A percentile compares a stretch with the other conserved stretches of the same genome.
phyloP scores from a whole-genome alignment of 192 early-diverging fungal genomes.

The Backusella psychrophila region DNA sequence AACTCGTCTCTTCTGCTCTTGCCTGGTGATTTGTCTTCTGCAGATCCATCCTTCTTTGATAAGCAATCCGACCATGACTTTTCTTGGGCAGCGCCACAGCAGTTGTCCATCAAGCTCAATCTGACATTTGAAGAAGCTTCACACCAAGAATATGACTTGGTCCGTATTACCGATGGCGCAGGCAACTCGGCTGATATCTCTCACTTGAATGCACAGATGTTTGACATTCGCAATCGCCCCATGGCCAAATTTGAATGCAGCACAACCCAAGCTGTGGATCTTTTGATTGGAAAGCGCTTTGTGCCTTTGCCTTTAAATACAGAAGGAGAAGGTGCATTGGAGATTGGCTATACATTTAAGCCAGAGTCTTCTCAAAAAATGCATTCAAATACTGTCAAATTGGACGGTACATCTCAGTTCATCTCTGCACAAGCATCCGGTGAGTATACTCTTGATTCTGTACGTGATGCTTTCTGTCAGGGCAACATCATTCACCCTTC shows the following conservation, averaged over 20 bases:
- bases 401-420: neutral
- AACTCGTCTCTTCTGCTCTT: slow-evolving; percentile 16
- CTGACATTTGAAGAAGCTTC: slow-evolving; percentile 28
- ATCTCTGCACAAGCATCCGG: slow-evolving; percentile 32
- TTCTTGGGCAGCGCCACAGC: slow-evolving; percentile 35
- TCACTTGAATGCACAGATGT: neutral
- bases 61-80: slow-evolving; percentile 8
- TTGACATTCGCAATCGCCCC: slow-evolving; percentile 31
- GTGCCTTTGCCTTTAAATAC: slow-evolving; percentile 16
- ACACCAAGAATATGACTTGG: slow-evolving; percentile 22
- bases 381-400: neutral
- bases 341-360: slow-evolving; percentile 12
- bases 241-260: slow-evolving; percentile 36
- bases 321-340: slow-evolving; percentile 22
- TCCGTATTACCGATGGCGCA: slow-evolving; percentile 31
- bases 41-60: slow-evolving; percentile 9
- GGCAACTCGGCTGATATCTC: slow-evolving; percentile 28
- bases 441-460: slow-evolving; percentile 33
- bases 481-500: slow-evolving; percentile 33
- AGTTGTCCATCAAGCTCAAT: slow-evolving; percentile 29
- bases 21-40: neutral
- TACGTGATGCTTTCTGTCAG: slow-evolving; percentile 32
- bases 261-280: slow-evolving; percentile 17
- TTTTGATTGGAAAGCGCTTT: slow-evolving; percentile 22
- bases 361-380: neutral